Evolutionary conservation across 768 basidiomycete species (phyloP).

Genomic region (Scleroderma citrinum): DNA sequence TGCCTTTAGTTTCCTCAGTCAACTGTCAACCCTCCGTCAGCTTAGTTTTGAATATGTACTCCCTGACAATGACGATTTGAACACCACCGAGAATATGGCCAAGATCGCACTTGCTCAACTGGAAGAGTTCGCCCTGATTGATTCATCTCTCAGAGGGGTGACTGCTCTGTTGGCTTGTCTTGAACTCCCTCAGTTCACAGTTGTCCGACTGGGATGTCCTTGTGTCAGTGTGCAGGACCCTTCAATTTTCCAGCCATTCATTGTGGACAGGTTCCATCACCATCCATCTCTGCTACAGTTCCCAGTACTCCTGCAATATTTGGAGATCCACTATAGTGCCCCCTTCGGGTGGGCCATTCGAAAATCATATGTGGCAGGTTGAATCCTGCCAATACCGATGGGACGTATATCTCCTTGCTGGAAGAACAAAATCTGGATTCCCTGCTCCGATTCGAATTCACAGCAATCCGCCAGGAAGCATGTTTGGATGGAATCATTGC

Average conservation of each 20-base stretch:
- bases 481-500: slow-evolving; percentile 8
- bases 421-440: slow-evolving; percentile 1
- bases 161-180: too few relatives aligned
- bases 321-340: background rate
- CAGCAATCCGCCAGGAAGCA: background rate
- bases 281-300: too few relatives aligned
- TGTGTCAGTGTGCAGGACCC: too few relatives aligned
- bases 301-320: background rate
- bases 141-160: too few relatives aligned
- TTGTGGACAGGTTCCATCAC: too few relatives aligned
- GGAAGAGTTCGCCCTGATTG: too few relatives aligned
- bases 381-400: background rate
- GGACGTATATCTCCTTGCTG: too few relatives aligned
- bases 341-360: background rate
- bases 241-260: too few relatives aligned
- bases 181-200: too few relatives aligned
- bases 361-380: background rate
- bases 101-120: background rate
- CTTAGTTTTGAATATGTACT: slow-evolving; percentile 33
- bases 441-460: slow-evolving; percentile 8
- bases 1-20: slow-evolving; percentile 26
- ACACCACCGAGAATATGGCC: too few relatives aligned
- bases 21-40: slow-evolving; percentile 29
- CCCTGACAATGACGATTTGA: slow-evolving; percentile 8
- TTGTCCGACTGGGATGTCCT: too few relatives aligned